These are phyloP conservation scores for Naumovozyma castellii DNA, from an alignment of 805 yeast genomes.

Conservation along the genomic window DNA sequence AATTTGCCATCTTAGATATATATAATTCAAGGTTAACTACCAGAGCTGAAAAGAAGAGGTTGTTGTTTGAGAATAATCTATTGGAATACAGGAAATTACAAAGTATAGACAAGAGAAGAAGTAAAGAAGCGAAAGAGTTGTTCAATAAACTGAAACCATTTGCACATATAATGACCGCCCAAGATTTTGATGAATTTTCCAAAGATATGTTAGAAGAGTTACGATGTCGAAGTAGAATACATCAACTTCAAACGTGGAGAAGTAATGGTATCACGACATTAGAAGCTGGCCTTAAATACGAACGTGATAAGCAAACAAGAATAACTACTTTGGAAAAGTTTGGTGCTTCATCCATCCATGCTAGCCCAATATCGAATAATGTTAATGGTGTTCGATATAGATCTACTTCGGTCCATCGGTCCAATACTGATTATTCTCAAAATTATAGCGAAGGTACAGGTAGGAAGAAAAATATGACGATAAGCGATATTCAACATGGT, in stretches of 20 bases:
- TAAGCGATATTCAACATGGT: constrained; percentile 64
- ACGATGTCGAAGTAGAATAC: constrained; percentile 68
- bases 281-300: constrained; percentile 77
- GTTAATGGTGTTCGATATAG: constrained; percentile 22
- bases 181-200: constrained; percentile 69
- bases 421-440: constrained; percentile 21
- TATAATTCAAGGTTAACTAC: constrained; percentile 83
- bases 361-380: constrained; percentile 17
- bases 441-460: constrained; percentile 20
- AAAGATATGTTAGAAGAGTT: constrained; percentile 70
- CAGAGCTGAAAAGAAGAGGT: constrained; percentile 86
- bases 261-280: constrained; percentile 76
- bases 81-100: constrained; percentile 79
- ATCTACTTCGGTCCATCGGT: constrained; percentile 21
- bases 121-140: constrained; percentile 84
- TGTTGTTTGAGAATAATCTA: constrained; percentile 63
- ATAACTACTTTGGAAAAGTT: constrained; percentile 51
- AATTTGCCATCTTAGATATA: constrained; percentile 76
- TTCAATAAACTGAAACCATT: constrained; percentile 67
- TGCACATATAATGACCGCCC: constrained; percentile 69
- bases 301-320: constrained; percentile 73
- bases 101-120: constrained; percentile 71
- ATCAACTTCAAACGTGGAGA: constrained; percentile 90
- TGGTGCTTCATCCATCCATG: constrained; percentile 24
- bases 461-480: constrained; percentile 38